phyloP scores from a whole-genome alignment of 192 early-diverging fungal species.

The Paraglomus brasilianum region DNA sequence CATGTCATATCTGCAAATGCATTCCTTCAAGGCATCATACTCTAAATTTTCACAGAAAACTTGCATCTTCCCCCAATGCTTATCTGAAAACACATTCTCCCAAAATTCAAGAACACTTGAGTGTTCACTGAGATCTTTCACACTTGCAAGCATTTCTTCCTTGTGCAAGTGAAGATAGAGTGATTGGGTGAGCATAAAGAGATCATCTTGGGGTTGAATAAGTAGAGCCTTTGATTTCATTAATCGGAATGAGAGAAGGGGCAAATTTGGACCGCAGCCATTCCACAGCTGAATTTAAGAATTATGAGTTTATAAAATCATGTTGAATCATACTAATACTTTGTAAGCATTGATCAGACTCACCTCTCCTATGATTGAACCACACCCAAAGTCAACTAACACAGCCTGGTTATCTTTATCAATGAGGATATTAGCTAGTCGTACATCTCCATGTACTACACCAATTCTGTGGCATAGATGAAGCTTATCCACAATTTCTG shows the following conservation, averaged over 20 bases:
- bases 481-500: constrained; percentile 5
- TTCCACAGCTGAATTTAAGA: constrained; percentile 5
- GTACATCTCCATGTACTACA: constrained; percentile 7
- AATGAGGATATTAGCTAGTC: constrained; percentile 1
- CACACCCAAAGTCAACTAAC: constrained; percentile 3
- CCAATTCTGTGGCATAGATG: not conserved
- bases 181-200: not conserved
- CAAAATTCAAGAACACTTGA: not conserved
- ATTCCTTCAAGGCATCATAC: constrained; percentile 11
- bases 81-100: constrained; percentile 5
- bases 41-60: not conserved
- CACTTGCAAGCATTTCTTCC: not conserved
- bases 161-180: constrained; percentile 7
- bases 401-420: constrained; percentile 2
- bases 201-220: constrained; percentile 2
- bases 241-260: not conserved
- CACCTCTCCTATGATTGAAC: constrained; percentile 2
- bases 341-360: not conserved
- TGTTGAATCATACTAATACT: not conserved
- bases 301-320: not conserved
- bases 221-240: not conserved
- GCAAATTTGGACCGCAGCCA: constrained; percentile 1
- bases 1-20: too few relatives aligned
- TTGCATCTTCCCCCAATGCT: not conserved
- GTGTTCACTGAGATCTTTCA: not conserved